Base-by-base conservation (phyloP, 177 flowering plant species). In the Vitis hybrid region DNA sequence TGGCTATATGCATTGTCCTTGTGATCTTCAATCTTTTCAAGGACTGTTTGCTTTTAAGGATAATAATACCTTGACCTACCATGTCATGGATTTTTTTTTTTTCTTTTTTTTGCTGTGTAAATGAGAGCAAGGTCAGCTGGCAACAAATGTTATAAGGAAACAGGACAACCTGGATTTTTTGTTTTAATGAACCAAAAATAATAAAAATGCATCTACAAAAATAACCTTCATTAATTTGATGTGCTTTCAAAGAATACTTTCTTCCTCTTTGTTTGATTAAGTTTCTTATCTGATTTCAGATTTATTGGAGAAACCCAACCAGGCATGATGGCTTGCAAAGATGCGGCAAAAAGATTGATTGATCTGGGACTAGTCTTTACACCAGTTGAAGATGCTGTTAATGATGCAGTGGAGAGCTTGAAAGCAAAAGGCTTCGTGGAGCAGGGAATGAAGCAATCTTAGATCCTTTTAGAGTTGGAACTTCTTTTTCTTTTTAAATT, bases 261-360 rank as follows among this genome's bases (percentile, higher is more conserved):
- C 13, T 15, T 55, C 1, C 30, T n/a, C 9, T 24, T 65, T 24
- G 20, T 50, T 64, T 49, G 3, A 20, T 64, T 66, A 41, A 9
- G 14, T 30, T 41, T 52, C 55, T 17, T 46, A 2, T 49, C 13
- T 20, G 14, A 15, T 50, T 57, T 20, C 85, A 89, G 92, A 80
- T 89, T 89, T 73, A 58, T 63, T 6, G 85, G 84, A 32, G 93
- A 91, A 75, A 93, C 98, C 8, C 95, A 91, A 58, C 97, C 92
- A 9, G 92, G 93, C 10, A 63, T 93, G 63, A 73, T 68, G 73
- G 74, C 76, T 49, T 87, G 97, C 83, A 65, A 77, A 73, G 85
- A 85, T 78, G 97, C 98, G 14, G 93, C 97, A 11, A 91, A 86
- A 78, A 87, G 80, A 78, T 74, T 90, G 80, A 85, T 90, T 10